Evolutionary conservation across 1,284 basidiomycete species (phyloP).

Genomic region (Tilletiopsis washingtonensis): DNA sequence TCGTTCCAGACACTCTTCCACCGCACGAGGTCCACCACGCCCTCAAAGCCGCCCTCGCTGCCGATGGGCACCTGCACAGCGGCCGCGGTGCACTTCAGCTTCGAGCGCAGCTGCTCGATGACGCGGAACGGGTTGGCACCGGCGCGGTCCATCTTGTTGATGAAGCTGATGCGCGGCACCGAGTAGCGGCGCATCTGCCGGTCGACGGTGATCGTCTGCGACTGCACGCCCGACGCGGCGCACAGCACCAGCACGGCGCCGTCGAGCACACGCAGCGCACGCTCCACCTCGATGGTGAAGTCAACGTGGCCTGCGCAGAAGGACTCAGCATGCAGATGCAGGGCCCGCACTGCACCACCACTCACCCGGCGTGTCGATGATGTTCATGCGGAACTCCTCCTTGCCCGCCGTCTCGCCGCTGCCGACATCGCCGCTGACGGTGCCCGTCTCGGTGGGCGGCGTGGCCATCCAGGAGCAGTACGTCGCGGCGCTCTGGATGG

Average conservation of each 20-base stretch:
- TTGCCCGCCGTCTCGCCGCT: slow-evolving; percentile 45
- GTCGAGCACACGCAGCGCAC: slow-evolving; percentile 89
- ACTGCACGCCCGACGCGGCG: slow-evolving; percentile 92
- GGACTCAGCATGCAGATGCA: too few relatives aligned
- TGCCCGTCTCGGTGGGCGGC: slow-evolving; percentile 48
- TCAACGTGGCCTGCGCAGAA: slow-evolving; percentile 99
- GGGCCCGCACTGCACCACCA: too few relatives aligned
- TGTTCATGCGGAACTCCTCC: slow-evolving; percentile 86
- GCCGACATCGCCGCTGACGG: slow-evolving; percentile 47
- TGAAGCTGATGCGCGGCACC: slow-evolving; percentile 92
- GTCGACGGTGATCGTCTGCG: slow-evolving; percentile 98
- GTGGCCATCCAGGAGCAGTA: slow-evolving; percentile 89
- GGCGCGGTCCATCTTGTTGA: slow-evolving; percentile 99
- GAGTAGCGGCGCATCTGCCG: slow-evolving; percentile 91
- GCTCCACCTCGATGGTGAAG: slow-evolving; percentile 98
- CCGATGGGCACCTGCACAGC: slow-evolving; percentile 97
- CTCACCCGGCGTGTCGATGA: slow-evolving; percentile 98
- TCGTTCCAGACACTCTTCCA: slow-evolving; percentile 94
- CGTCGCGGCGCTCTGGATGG: slow-evolving; percentile 96
- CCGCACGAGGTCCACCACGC: slow-evolving; percentile 86
- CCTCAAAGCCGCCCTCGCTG: slow-evolving; percentile 74
- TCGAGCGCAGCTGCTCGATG: slow-evolving; percentile 80
- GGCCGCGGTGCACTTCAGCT: slow-evolving; percentile 85
- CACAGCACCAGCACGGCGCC: slow-evolving; percentile 94
- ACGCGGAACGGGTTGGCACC: slow-evolving; percentile 97